These are phyloP conservation scores for Neocucurbitaria cava DNA, from an alignment of 2,329 filamentous ascomycete genomes.

Conservation along the genomic window DNA sequence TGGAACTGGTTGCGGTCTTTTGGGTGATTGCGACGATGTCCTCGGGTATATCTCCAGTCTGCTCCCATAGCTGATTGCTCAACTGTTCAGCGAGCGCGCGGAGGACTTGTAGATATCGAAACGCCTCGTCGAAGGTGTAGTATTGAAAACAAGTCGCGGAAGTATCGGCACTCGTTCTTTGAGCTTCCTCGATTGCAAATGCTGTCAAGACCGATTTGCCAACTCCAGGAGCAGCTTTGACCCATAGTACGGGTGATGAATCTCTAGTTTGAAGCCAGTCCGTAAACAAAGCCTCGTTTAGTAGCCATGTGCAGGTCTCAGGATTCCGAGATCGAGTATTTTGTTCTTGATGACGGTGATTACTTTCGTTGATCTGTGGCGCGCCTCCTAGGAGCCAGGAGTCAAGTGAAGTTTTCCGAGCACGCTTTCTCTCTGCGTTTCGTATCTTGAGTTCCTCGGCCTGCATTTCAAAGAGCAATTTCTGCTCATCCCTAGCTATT, in stretches of 20 bases:
- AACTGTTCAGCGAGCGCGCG: slow-evolving; percentile 4
- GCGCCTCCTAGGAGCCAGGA: background rate
- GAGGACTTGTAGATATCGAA: background rate
- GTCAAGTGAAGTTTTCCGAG: background rate
- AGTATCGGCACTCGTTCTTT: background rate
- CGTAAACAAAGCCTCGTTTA: background rate
- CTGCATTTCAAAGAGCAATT: slow-evolving; percentile 1
- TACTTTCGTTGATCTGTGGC: slow-evolving; percentile 1
- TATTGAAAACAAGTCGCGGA: slow-evolving; percentile 2
- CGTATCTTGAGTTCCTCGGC: slow-evolving; percentile 2
- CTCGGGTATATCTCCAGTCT: slow-evolving; percentile 4
- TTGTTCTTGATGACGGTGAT: slow-evolving; percentile 1
- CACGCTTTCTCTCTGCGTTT: background rate
- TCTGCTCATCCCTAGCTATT: slow-evolving; percentile 1
- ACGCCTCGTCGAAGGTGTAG: slow-evolving; percentile 7
- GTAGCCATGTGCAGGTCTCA: background rate
- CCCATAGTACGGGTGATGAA: background rate
- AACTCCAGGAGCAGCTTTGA: slow-evolving; percentile 1
- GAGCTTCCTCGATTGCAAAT: slow-evolving; percentile 3
- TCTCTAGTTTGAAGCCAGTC: background rate
- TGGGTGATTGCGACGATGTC: slow-evolving; percentile 3
- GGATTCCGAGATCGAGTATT: background rate
- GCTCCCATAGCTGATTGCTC: slow-evolving; percentile 2
- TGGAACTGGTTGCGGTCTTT: slow-evolving; percentile 2
- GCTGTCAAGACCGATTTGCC: slow-evolving; percentile 2